Base-by-base conservation (phyloP, 108 stramenopile species). In the Cylindrotheca fusiformis region DNA sequence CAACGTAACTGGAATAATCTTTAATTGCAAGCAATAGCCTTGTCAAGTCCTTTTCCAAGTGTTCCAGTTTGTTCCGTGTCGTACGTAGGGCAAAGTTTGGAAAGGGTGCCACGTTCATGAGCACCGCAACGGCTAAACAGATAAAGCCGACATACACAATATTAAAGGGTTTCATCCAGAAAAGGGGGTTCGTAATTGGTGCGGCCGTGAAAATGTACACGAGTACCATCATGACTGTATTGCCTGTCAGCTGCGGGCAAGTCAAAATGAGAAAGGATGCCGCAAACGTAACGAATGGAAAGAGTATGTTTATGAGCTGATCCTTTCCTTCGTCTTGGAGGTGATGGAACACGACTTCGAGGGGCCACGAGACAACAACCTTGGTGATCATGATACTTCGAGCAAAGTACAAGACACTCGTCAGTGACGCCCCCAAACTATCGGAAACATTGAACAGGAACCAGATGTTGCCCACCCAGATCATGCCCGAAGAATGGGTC, bases 381-480 rank as follows among this genome's bases (percentile, higher is more conserved):
- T n/a, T n/a, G 36, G 36, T 14, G 10, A 41, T 6, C 36, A 41
- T 14, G 36, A 41, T 41, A 14, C 36, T 41, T 14, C 14, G 6
- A 6, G 36, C 6, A 2, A 67, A 29, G 47, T 57, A 68, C 14
- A 14, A 23, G 5, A 53, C 55, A 2, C 31, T 21, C 2, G 55
- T 18, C 26, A 69, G 3, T 24, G 68, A 36, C 0, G 24, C 68
- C 2, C 74, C 74, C 32, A 75, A 22, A 21, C 62, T 75, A 17
- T 50, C 14, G 23, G 58, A 54, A 6, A 75, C n/a, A 2, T 19
- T 27, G 18, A 63, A 28, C 1, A 56, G 61, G 22, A 52, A 52
- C n/a, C 68, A 54, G 10, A 75, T 53, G 26, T 75, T 69, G 0
- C 74, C 74, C 44, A 75, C 69, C 74, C 74, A 75, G 36, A 45